Conservation (phyloP, 2,329 filamentous ascomycete species). For the Colletotrichum trifolii region DNA sequence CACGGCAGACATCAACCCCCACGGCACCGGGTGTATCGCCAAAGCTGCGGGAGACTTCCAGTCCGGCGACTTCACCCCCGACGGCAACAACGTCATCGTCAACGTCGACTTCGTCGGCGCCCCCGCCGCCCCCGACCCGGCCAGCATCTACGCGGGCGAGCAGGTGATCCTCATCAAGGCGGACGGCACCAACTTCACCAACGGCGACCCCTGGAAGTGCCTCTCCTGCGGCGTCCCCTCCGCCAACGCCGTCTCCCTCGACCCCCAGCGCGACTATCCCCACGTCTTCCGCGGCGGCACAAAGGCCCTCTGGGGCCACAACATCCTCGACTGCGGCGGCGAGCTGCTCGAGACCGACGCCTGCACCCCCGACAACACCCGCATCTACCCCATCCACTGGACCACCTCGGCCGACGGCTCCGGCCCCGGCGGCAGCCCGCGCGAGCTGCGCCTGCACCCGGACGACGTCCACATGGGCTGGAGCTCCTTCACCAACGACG, state of each 20-base stretch:
- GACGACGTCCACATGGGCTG: constrained; percentile 56
- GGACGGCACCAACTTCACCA: constrained; percentile 52
- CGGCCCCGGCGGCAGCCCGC: constrained; percentile 45
- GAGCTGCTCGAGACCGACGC: constrained; percentile 45
- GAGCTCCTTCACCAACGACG: constrained; percentile 48
- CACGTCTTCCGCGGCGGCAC: constrained; percentile 54
- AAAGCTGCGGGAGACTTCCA: constrained; percentile 27
- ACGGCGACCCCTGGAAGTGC: constrained; percentile 60
- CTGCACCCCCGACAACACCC: constrained; percentile 49
- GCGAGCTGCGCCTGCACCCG: constrained; percentile 58
- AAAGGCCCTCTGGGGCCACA: constrained; percentile 46
- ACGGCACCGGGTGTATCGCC: constrained; percentile 50
- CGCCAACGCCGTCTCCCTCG: constrained; percentile 43
- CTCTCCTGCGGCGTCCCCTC: constrained; percentile 54
- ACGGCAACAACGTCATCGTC: constrained; percentile 54
- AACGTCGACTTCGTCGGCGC: constrained; percentile 54
- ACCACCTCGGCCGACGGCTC: constrained; percentile 45
- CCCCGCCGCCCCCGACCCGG: constrained; percentile 49
- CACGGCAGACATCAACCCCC: constrained; percentile 45
- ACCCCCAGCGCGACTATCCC: constrained; percentile 49
- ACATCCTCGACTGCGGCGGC: constrained; percentile 51
- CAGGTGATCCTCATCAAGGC: constrained; percentile 56
- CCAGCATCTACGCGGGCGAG: constrained; percentile 52
- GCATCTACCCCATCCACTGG: constrained; percentile 56
- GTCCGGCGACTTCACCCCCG: constrained; percentile 49